A percentile compares a stretch with the other conserved stretches of the same genome.
These are phyloP conservation scores for Triglochin maritima DNA, from an alignment of 106 monocot genomes.

Conservation along the genomic window DNA sequence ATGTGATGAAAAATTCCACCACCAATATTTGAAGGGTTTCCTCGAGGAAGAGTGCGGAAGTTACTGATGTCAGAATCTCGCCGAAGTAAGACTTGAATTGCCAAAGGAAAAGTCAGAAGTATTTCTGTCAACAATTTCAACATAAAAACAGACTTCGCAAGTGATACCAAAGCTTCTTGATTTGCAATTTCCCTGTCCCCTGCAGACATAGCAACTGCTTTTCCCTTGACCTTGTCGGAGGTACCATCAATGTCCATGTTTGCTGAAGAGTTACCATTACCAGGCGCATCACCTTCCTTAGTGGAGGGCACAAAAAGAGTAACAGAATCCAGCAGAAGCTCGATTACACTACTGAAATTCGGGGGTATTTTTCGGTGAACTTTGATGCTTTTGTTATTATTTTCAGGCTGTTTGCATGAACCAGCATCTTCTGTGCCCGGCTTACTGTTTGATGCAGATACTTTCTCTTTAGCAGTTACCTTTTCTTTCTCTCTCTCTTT, in stretches of 20 bases:
- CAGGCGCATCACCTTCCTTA: constrained; percentile 29
- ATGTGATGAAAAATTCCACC: constrained; percentile 81
- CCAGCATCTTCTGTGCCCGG: constrained; percentile 18
- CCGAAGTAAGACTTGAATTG: constrained; percentile 75
- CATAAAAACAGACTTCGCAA: constrained; percentile 85
- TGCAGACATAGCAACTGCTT: constrained; percentile 49
- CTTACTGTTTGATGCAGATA: constrained; percentile 19
- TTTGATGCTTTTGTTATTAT: constrained; percentile 54
- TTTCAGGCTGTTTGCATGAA: constrained; percentile 23
- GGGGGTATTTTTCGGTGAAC: constrained; percentile 70
- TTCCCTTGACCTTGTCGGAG: constrained; percentile 68
- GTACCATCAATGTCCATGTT: constrained; percentile 87
- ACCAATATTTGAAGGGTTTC: constrained; percentile 5
- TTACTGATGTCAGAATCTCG: constrained; percentile 70
- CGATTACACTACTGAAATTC: constrained; percentile 81
- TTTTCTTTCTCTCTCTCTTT: constrained; percentile 86
- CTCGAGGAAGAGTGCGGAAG: constrained; percentile 24
- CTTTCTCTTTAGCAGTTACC: constrained; percentile 54
- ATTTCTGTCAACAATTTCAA: constrained; percentile 95
- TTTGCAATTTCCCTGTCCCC: constrained; percentile 42
- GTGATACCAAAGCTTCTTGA: constrained; percentile 67
- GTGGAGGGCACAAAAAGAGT: constrained; percentile 40
- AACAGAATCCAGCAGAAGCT: constrained; percentile 71
- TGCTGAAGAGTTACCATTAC: constrained; percentile 28
- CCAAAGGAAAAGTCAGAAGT: constrained; percentile 75